phyloP scores from a whole-genome alignment of 768 basidiomycete species.

The Hirschioporus abietinus region DNA sequence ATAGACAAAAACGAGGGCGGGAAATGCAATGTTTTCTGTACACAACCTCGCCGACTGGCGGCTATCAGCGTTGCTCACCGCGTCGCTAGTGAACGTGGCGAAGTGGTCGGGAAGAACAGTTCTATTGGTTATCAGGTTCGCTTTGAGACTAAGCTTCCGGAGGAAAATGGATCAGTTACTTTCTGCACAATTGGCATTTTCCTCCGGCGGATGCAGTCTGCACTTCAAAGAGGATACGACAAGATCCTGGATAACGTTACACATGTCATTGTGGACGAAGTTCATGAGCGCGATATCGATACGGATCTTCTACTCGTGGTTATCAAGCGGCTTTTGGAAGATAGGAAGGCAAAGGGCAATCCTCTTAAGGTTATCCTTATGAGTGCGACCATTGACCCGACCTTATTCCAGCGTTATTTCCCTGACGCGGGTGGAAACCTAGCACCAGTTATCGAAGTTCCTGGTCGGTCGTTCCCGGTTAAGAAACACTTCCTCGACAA shows the following conservation, averaged over 20 bases:
- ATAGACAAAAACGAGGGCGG: slow-evolving; percentile 78
- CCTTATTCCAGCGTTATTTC: slow-evolving; percentile 88
- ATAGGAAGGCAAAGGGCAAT: slow-evolving; percentile 62
- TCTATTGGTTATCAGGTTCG: slow-evolving; percentile 90
- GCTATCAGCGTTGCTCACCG: slow-evolving; percentile 90
- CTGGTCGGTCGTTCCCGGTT: slow-evolving; percentile 92
- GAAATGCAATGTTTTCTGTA: slow-evolving; percentile 85
- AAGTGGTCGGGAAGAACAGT: slow-evolving; percentile 49
- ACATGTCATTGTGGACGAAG: slow-evolving; percentile 92
- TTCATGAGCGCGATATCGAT: slow-evolving; percentile 92
- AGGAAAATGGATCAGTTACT: slow-evolving; percentile 77
- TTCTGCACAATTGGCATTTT: slow-evolving; percentile 94
- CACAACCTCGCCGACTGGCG: slow-evolving; percentile 87
- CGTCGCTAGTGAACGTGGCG: slow-evolving; percentile 83
- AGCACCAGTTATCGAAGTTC: slow-evolving; percentile 72
- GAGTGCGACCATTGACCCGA: slow-evolving; percentile 94
- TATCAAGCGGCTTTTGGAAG: slow-evolving; percentile 73
- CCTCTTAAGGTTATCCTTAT: slow-evolving; percentile 87
- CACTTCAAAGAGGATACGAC: slow-evolving; percentile 43
- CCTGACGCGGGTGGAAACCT: slow-evolving; percentile 49
- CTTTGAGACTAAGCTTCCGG: slow-evolving; percentile 77
- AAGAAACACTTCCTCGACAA: slow-evolving; percentile 77
- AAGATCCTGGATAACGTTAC: slow-evolving; percentile 68
- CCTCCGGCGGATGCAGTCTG: slow-evolving; percentile 77
- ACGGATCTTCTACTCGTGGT: slow-evolving; percentile 88